Evolutionary conservation across 106 monocot species (phyloP).

Genomic region (Acorus gramineus): DNA sequence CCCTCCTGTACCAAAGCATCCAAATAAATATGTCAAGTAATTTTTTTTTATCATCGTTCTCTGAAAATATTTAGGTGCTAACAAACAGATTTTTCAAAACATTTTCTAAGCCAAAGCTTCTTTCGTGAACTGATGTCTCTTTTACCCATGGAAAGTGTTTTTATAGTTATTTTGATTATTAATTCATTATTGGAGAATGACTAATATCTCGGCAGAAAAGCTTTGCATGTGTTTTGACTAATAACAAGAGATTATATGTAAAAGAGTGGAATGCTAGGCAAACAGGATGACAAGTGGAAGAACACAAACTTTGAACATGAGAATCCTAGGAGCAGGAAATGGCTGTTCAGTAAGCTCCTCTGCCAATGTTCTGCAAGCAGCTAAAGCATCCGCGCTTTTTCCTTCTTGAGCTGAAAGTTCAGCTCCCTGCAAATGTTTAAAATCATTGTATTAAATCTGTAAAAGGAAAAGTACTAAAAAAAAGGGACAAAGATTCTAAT

Average conservation of each 20-base stretch:
- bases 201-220: too few species aligned
- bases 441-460: not conserved
- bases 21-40: not conserved
- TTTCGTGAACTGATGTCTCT: too few species aligned
- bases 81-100: too few species aligned
- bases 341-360: conserved; percentile 86
- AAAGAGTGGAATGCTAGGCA: too few species aligned
- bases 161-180: too few species aligned
- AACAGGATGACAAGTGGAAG: not conserved
- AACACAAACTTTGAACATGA: conserved; percentile 73
- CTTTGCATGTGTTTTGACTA: too few species aligned
- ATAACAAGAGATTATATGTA: too few species aligned
- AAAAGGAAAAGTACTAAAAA: not conserved
- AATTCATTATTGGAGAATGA: too few species aligned
- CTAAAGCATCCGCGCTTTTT: conserved; percentile 85
- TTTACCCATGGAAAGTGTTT: too few species aligned
- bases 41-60: too few species aligned
- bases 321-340: conserved; percentile 93
- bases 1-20: conserved; percentile 55
- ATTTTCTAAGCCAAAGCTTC: too few species aligned
- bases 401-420: conserved; percentile 88
- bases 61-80: too few species aligned
- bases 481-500: not conserved
- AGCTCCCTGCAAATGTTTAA: conserved; percentile 50
- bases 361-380: conserved; percentile 92